These are phyloP conservation scores for Atractiella rhizophila DNA, from an alignment of 768 basidiomycete genomes.

Conservation along the genomic window DNA sequence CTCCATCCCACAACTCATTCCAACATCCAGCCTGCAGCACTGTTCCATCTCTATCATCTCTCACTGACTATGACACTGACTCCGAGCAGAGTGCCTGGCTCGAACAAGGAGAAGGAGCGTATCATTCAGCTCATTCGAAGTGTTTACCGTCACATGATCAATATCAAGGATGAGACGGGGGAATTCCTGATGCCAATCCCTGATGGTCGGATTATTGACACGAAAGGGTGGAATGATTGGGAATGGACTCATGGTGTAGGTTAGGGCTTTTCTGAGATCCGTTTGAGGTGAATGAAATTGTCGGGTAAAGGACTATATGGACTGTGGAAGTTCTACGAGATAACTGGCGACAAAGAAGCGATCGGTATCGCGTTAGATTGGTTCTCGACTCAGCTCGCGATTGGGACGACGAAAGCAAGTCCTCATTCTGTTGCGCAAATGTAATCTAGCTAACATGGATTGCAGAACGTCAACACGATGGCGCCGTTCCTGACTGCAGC, in stretches of 20 bases:
- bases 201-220: conserved; percentile 33
- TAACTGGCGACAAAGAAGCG: too few relatives aligned
- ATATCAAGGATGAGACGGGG: conserved; percentile 32
- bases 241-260: too few relatives aligned
- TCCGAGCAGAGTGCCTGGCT: conserved; percentile 18
- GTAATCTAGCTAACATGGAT: too few relatives aligned
- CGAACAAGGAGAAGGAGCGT: conserved; percentile 20
- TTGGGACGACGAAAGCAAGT: too few relatives aligned
- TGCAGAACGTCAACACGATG: conserved; percentile 39
- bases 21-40: not conserved
- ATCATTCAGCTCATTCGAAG: conserved; percentile 20
- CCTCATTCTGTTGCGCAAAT: too few relatives aligned
- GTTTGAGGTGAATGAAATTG: too few relatives aligned
- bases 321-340: too few relatives aligned
- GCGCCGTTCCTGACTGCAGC: conserved; percentile 29
- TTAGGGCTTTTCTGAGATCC: too few relatives aligned
- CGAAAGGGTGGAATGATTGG: conserved; percentile 24
- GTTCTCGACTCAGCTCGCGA: too few relatives aligned
- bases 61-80: conserved; percentile 17
- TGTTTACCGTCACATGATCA: conserved; percentile 28
- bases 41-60: not conserved
- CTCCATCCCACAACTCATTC: too few relatives aligned
- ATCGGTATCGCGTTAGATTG: too few relatives aligned
- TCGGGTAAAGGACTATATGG: too few relatives aligned
- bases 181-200: conserved; percentile 29